Evolutionary conservation across 305 asterid species (phyloP), one percentile per base, ranked within the genome.

Genomic region (Solanum chacoense): DNA sequence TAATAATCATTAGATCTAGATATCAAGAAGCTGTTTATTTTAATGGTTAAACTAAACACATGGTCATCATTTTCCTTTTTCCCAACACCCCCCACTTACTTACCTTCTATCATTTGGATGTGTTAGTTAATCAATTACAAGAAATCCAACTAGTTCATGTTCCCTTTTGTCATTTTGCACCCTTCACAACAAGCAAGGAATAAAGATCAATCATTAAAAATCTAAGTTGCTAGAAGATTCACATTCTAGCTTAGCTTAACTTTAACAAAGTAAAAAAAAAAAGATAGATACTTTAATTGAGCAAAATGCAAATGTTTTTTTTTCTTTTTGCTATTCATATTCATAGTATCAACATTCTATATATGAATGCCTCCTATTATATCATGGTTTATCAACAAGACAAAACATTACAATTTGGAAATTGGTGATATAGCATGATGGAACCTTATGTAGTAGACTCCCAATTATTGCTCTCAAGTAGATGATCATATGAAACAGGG

Each of bases 101-200:
- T 77, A 67, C 85, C 78, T 31, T 79, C 63, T 75, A 89, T 90
- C 88, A 88, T 90, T 74, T 73, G 34, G 65, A 83, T 88, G 90
- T 86, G 89, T 88, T 80, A 85, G 89, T 88, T 90, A 89, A 73
- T 90, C 89, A 85, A 88, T 89, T 89, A 86, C 90, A 90, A 88
- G 89, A 74, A 73, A 84, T 11, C 87, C 87, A 84, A 84, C 87
- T 55, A 11, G 74, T 84, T 55, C 45, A 84, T 84, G 87, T 89
- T 92, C 88, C 89, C 88, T 63, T 89, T 85, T 90, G 93, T 89
- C 89, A 83, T 38, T 72, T 50, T 92, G 92, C 87, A 85, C 91
- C 93, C 91, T 74, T 31, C 71, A 35, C 63, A 87, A 89, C 93
- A 91, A 93, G 93, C 94, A 91, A 89, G 88, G 92, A 73, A 91